Evolutionary conservation across 441 rosid species (phyloP).

Genomic region (Gossypium laxum): DNA sequence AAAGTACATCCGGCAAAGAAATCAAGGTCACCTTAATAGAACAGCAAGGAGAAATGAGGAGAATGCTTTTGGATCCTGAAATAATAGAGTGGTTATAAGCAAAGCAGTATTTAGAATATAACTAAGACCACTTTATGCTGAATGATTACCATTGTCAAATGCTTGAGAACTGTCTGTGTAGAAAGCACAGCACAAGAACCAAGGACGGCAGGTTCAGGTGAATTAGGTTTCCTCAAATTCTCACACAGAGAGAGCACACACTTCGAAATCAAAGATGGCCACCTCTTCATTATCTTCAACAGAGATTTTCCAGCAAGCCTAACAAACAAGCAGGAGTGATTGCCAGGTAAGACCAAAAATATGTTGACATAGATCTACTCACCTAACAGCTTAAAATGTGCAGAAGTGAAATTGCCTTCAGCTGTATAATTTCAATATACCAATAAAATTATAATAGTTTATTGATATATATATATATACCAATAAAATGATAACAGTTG

Average conservation of each 20-base stretch:
- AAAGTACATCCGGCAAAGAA: constrained; percentile 11
- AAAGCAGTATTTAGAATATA: constrained; percentile 9
- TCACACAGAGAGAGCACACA: constrained; percentile 67
- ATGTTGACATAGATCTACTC: background rate
- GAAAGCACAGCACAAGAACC: constrained; percentile 96
- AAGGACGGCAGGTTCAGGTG: constrained; percentile 72
- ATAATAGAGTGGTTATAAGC: constrained; percentile 30
- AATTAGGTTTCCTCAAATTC: constrained; percentile 51
- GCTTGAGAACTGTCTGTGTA: constrained; percentile 84
- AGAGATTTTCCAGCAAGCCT: constrained; percentile 96
- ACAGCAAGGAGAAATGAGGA: constrained; percentile 75
- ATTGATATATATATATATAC: too few species aligned
- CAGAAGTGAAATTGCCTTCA: background rate
- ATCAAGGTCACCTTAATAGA: constrained; percentile 65
- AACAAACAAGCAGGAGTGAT: constrained; percentile 29
- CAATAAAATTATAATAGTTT: background rate
- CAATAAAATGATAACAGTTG: background rate
- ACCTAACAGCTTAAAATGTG: constrained; percentile 1
- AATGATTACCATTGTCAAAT: constrained; percentile 71
- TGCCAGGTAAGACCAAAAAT: background rate
- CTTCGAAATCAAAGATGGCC: constrained; percentile 86
- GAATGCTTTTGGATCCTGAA: constrained; percentile 80
- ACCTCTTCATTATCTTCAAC: constrained; percentile 85
- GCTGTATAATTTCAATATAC: background rate
- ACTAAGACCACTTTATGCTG: constrained; percentile 19